These are phyloP conservation scores for Oropetium thomaeum DNA, from an alignment of 176 grass and related monocot genomes.

Conservation along the genomic window DNA sequence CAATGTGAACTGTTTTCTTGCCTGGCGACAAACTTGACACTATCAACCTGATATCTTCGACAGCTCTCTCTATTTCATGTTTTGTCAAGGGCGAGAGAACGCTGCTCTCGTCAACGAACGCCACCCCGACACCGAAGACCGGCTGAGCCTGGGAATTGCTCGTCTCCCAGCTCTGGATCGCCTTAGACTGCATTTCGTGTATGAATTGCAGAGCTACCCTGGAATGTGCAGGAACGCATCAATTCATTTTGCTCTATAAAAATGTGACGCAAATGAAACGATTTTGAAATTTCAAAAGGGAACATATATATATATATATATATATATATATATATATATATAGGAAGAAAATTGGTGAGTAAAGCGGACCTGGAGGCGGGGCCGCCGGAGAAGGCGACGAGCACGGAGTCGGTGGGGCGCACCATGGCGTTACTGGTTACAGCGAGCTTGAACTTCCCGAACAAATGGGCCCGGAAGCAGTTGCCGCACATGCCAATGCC, in stretches of 20 bases:
- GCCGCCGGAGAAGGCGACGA: conserved; percentile 92
- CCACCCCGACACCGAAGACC: conserved; percentile 58
- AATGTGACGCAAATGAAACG: background rate
- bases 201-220: conserved; percentile 86
- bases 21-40: conserved; percentile 39
- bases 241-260: background rate
- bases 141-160: conserved; percentile 82
- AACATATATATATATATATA: too few relatives aligned
- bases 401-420: conserved; percentile 71
- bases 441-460: conserved; percentile 88
- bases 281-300: background rate
- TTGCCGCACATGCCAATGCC: conserved; percentile 52
- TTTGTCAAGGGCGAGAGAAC: conserved; percentile 4
- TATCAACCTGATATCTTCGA: conserved; percentile 51
- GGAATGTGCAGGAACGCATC: background rate
- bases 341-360: background rate
- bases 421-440: conserved; percentile 90
- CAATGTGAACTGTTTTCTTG: conserved; percentile 53
- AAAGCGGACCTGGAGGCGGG: conserved; percentile 71
- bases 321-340: too few relatives aligned
- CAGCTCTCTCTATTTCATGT: conserved; percentile 26
- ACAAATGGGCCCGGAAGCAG: conserved; percentile 65
- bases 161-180: conserved; percentile 70
- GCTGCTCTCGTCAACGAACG: conserved; percentile 67
- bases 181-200: conserved; percentile 79